phyloP scores from a whole-genome alignment of 495 filamentous ascomycete genomes.

The Niebla homalea region DNA sequence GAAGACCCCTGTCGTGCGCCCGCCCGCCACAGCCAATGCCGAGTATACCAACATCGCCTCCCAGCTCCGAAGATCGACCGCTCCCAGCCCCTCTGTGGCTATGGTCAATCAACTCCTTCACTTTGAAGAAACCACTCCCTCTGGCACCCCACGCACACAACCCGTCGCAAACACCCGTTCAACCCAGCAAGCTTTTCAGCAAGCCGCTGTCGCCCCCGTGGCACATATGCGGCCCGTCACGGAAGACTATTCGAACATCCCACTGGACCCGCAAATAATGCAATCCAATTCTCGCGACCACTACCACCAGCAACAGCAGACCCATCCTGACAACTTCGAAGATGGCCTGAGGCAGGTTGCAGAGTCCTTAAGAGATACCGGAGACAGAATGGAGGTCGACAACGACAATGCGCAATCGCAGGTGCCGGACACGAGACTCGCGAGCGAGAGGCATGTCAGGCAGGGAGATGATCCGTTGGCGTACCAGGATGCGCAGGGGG shows the following conservation, averaged over 20 bases:
- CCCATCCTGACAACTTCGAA: background rate
- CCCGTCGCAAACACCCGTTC: background rate
- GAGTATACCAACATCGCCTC: background rate
- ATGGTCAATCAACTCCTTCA: conserved; percentile 16
- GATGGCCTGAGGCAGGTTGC: conserved; percentile 1
- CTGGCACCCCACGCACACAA: background rate
- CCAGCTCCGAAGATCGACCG: background rate
- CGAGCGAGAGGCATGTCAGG: conserved; percentile 15
- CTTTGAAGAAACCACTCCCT: conserved; percentile 6
- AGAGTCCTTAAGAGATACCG: background rate
- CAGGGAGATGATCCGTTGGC: conserved; percentile 14
- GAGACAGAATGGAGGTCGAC: background rate
- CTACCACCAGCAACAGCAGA: background rate
- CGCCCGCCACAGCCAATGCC: background rate
- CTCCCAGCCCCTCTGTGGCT: background rate
- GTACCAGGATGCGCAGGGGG: conserved; percentile 6
- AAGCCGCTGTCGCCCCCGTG: background rate
- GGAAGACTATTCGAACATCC: conserved; percentile 8
- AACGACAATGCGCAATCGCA: conserved; percentile 3
- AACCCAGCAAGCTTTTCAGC: background rate
- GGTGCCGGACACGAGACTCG: conserved; percentile 9
- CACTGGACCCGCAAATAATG: conserved; percentile 16
- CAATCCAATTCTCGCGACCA: background rate
- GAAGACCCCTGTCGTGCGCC: conserved; percentile 34
- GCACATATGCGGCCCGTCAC: conserved; percentile 12